Evolutionary conservation across 495 filamentous ascomycete species (phyloP), one percentile per base, ranked within the genome.

Genomic region (Daldinia grandis): DNA sequence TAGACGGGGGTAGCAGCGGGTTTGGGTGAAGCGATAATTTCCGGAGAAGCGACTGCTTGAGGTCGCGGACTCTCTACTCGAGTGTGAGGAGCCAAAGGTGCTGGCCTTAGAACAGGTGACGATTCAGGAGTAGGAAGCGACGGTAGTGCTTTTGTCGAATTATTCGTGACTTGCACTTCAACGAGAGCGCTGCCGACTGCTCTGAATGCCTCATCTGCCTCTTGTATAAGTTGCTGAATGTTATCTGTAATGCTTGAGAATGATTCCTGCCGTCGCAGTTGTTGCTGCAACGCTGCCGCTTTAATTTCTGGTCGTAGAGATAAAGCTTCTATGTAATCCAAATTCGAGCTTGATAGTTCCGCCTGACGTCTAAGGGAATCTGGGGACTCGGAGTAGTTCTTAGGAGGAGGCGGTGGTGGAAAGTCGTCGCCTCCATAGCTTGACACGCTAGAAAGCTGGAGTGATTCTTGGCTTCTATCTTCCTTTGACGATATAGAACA

Each of bases 151-250:
- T 65, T 66, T 42, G 37, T 30, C 27, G 66, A 37, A 31, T 27
- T 61, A 44, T 58, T 57, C 15, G 66, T 2, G 61, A 63, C 4
- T 73, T 72, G 74, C 31, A 79, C 76, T 37, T 81, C 78, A 15
- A 72, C 74, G 10, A 82, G 50, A 5, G 80, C 74, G 53, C 60
- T 67, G 15, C 75, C 75, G 6, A 80, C 74, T 14, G 74, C 75
- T 50, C 76, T 73, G 63, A 83, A 83, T 24, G 81, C 81, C 58
- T 81, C 76, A 54, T 84, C 83, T 4, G 81, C 78, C 68, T 84
- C 81, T 57, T 76, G 75, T 61, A 82, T 81, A 71, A 86, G 80
- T 55, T 79, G 76, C 49, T 80, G 76, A 14, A 81, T 72, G 65
- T 83, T 74, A 57, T 74, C 75, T 1, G 72, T 78, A 53, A 64